phyloP scores from a whole-genome alignment of 768 basidiomycete genomes.

The Mycena rebaudengoi region DNA sequence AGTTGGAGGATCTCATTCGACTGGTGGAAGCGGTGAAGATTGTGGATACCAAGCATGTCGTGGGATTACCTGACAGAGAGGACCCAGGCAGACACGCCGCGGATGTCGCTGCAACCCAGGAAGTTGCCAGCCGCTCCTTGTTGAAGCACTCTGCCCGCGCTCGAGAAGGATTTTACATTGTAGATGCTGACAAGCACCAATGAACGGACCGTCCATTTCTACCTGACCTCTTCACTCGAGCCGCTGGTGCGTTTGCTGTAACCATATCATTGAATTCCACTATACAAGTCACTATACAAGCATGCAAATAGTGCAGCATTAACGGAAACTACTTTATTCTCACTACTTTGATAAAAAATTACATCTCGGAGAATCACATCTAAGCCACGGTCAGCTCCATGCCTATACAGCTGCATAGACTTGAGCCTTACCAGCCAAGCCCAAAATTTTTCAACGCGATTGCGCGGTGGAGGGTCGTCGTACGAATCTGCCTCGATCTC shows the following conservation, averaged over 20 bases:
- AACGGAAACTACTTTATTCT: no score
- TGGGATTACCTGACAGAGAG: conserved; percentile 25
- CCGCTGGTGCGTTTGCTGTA: not conserved
- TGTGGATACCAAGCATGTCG: conserved; percentile 53
- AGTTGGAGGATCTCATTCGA: conserved; percentile 76
- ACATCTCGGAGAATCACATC: no score
- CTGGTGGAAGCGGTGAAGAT: conserved; percentile 86
- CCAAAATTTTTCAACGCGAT: conserved; percentile 78
- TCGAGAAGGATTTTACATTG: conserved; percentile 65
- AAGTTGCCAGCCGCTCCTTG: conserved; percentile 49
- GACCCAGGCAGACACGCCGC: conserved; percentile 50
- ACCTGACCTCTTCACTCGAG: not conserved
- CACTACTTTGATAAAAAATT: no score
- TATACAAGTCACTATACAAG: no score
- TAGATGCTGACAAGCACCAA: conserved; percentile 56
- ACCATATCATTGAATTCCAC: no score
- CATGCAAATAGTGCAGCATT: no score
- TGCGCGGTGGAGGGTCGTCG: conserved; percentile 78
- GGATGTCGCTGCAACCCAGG: conserved; percentile 39
- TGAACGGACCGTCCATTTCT: conserved; percentile 9
- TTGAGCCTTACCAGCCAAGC: conserved; percentile 74
- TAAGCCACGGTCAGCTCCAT: not conserved
- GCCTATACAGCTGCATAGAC: not conserved
- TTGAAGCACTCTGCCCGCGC: conserved; percentile 61
- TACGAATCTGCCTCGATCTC: conserved; percentile 75